Evolutionary conservation across 192 early-diverging fungal species (phyloP).

Genomic region (Rhizoclosmatium globosum): DNA sequence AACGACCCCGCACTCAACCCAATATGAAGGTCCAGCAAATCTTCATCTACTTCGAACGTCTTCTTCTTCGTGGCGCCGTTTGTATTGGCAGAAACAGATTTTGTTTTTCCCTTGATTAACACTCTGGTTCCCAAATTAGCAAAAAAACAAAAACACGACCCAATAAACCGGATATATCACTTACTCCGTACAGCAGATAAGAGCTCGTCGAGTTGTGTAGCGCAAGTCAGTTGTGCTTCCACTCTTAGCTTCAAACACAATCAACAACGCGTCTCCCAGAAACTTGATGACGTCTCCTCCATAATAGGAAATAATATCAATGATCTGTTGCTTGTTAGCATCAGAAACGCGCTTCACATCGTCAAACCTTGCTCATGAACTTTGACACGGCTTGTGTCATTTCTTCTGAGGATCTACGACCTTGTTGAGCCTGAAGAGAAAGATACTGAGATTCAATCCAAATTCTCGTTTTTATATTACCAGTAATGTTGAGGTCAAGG

Average conservation of each 20-base stretch:
- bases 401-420: conserved; percentile 35
- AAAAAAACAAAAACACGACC: neutral
- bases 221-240: conserved; percentile 24
- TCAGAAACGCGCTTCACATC: neutral
- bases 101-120: conserved; percentile 35
- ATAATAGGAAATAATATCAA: conserved; percentile 41
- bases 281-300: conserved; percentile 44
- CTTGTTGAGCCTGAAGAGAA: conserved; percentile 33
- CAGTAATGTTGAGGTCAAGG: conserved; percentile 39
- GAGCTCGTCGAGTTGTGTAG: conserved; percentile 25
- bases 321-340: conserved; percentile 23
- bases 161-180: neutral
- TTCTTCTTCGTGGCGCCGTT: conserved; percentile 8
- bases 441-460: neutral
- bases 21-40: conserved; percentile 39
- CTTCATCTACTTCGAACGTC: conserved; percentile 33
- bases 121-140: conserved; percentile 5
- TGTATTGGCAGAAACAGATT: neutral
- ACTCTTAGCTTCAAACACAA: conserved; percentile 37
- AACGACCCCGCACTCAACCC: conserved; percentile 31
- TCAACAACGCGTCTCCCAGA: conserved; percentile 41
- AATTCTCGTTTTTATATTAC: neutral
- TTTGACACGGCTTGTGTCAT: conserved; percentile 43
- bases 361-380: conserved; percentile 39
- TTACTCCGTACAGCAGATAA: conserved; percentile 45